Evolutionary conservation across 768 basidiomycete species (phyloP).

Genomic region (Collybiopsis confluens): DNA sequence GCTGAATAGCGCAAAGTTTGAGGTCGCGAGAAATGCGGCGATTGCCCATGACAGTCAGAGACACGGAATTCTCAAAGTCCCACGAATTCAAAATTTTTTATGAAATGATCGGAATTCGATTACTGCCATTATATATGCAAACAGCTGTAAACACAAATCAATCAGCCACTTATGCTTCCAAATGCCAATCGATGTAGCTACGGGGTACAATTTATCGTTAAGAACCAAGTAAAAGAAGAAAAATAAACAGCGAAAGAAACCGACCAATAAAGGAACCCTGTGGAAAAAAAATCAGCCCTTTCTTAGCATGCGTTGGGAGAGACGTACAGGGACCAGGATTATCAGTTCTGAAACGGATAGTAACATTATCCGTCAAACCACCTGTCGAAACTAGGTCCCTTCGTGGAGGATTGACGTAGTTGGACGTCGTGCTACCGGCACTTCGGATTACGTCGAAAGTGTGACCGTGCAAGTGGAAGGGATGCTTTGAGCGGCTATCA

Average conservation of each 20-base stretch:
- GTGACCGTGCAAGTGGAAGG: slow-evolving; percentile 29
- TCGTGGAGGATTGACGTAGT: slow-evolving; percentile 47
- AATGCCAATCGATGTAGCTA: slow-evolving; percentile 35
- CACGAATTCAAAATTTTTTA: no score
- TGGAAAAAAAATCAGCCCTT: background rate
- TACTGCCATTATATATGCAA: no score
- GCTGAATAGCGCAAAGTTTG: no score
- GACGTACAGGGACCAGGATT: slow-evolving; percentile 52
- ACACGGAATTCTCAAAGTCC: no score
- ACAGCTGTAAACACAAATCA: no score
- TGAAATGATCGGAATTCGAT: no score
- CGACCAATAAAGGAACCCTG: slow-evolving; percentile 44
- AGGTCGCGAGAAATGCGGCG: no score
- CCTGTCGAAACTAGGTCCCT: slow-evolving; percentile 48
- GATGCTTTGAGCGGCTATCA: slow-evolving; percentile 13
- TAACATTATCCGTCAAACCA: slow-evolving; percentile 38
- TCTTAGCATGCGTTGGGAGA: background rate
- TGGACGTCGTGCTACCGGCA: slow-evolving; percentile 27
- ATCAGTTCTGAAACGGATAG: slow-evolving; percentile 58
- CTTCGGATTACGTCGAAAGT: slow-evolving; percentile 37
- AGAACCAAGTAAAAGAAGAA: no score
- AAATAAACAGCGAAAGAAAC: no score
- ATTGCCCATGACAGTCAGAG: no score
- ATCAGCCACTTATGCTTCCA: slow-evolving; percentile 23
- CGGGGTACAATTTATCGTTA: background rate